Conservation (phyloP, 2,329 filamentous ascomycete species). For the Fusarium anthophilum region DNA sequence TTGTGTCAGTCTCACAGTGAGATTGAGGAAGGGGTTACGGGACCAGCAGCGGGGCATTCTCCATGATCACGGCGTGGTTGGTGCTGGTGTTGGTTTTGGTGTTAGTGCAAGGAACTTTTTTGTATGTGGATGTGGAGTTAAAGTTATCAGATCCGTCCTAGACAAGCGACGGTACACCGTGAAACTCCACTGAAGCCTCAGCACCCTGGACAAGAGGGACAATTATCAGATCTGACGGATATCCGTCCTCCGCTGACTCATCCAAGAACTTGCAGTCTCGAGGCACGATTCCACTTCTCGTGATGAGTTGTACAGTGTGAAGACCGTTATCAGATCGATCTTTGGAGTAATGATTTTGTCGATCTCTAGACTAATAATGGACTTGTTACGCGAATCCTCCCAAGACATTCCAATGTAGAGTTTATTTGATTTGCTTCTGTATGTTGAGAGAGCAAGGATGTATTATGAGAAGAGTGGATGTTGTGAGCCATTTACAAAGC, state of each 20-base stretch:
- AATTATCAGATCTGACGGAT: conserved; percentile 15
- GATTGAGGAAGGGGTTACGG: not conserved
- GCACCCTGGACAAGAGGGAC: not conserved
- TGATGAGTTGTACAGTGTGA: conserved; percentile 11
- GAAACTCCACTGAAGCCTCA: not conserved
- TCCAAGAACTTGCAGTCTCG: not conserved
- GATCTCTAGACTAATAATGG: conserved; percentile 7
- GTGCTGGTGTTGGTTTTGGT: conserved; percentile 16
- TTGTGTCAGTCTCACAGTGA: not conserved
- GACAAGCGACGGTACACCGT: not conserved
- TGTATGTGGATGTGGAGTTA: conserved; percentile 37
- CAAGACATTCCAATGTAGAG: not conserved
- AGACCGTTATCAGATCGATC: conserved; percentile 30
- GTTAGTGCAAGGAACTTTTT: conserved; percentile 17
- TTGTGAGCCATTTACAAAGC: conserved; percentile 20
- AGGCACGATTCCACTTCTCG: not conserved
- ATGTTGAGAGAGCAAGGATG: not conserved
- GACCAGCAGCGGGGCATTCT: conserved; percentile 34
- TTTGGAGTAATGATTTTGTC: not conserved
- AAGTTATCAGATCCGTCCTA: conserved; percentile 46
- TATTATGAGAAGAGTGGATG: not conserved
- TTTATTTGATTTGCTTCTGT: not conserved
- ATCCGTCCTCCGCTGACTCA: conserved; percentile 5
- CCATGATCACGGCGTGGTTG: conserved; percentile 16
- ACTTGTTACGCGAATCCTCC: not conserved